Base-by-base conservation (phyloP, 2,329 filamentous ascomycete genomes). In the Teratosphaeria epicoccoides region DNA sequence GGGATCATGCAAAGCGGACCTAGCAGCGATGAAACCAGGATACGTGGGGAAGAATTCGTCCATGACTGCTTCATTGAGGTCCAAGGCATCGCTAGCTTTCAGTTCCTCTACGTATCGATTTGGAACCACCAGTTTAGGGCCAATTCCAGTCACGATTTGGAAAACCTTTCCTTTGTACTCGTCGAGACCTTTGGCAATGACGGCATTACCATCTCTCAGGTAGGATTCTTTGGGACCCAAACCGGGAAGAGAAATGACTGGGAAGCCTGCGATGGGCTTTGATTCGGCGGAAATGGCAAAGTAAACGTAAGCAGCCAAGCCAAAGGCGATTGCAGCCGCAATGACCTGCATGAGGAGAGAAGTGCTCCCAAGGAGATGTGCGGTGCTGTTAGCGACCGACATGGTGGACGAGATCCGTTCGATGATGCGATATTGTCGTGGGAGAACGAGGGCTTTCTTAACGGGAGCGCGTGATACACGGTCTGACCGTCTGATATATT, bases 91-190 rank as follows among this genome's bases (percentile, higher is more conserved):
- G 25, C 52, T 55, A 26, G 52, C 52, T 17, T 56, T 52, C 10
- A 61, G 33, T 33, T 61, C 58, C 7, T 58, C 52, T 12, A 53
- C 57, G 33, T 55, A 61, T 5, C 57, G 52, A 43, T 57, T 57
- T 6, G 58, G 57, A n/a, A 61, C 48, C 25, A 61, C 50, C 46
- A 59, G 52, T 45, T 55, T 57, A 37, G 51, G 51, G 9, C 56
- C 56, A 20, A 55, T 47, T 17, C 25, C 46, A 12, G 56, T 53
- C 26, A 57, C 47, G 28, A 58, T 49, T 22, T 58, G 56, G 26
- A 58, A 58, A 25, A 20, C 26, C 22, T 40, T 37, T 10, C 10
- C 10, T n/a, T n/a, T n/a, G 29, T 17, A 37, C 29, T 37, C 29
- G 29, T 10, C 29, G n/a, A n/a, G 10, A n/a, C 29, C 29, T 37